Evolutionary conservation across 1,139 yeast species (phyloP), one percentile per base, ranked within the genome.

Genomic region (Geotrichum klebahnii): DNA sequence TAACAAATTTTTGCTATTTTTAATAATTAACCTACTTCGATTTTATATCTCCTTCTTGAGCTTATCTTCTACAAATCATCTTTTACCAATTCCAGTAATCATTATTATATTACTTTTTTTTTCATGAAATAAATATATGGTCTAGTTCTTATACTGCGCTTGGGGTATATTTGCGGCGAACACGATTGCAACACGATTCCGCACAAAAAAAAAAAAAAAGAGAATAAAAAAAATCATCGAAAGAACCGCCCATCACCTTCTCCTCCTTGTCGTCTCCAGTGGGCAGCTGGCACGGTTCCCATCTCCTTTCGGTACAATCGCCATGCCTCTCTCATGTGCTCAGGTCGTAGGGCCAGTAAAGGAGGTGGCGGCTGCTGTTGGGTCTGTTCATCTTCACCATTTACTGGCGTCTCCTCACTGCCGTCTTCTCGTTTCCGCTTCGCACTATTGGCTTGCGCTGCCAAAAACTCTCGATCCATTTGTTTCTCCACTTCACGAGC

Each of bases 311-410:
- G 78, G 59, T 81, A 83, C 48, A 85, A 65, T 56, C 95, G 71
- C 89, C 95, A 86, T 0, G 97, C 97, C 61, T 88, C 96, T 42
- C 95, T 71, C 37, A 90, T 75, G 63, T 90, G 95, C 57, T 85
- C 89, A 0, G 97, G 96, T 40, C 79, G 74, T 40, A 90, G 67
- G 0, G 96, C 44, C 72, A 68, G 16, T 24, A 49, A n/a, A n/a
- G n/a, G 56, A 12, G 58, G 59, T 9, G 50, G 56, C 28, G 23
- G 42, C 17, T 23, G 35, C n/a, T n/a, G n/a, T n/a, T n/a, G n/a
- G n/a, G n/a, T n/a, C 39, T 6, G 20, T 32, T 42, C 34, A 40
- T 42, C 51, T 51, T 31, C 41, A 50, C 35, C 40, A 54, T 66
- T 52, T 65, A 46, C 38, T 61, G 55, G 22, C 57, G 61, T 64